Evolutionary conservation across 2,329 filamentous ascomycete species (phyloP).

Genomic region (Aspergillus clavatus): DNA sequence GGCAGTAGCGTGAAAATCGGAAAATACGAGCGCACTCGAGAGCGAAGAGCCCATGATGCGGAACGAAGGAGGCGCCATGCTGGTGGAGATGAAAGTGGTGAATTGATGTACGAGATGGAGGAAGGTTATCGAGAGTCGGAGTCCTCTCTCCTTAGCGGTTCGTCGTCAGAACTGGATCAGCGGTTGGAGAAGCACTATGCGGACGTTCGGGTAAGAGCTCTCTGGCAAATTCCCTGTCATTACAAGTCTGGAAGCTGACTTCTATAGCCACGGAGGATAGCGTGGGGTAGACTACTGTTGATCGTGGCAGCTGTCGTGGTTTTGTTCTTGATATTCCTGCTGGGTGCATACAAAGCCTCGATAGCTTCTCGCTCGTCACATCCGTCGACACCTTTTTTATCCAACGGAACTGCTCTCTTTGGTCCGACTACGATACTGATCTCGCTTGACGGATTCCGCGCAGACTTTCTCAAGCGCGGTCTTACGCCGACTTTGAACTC

Average conservation of each 20-base stretch:
- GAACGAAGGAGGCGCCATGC: constrained; percentile 46
- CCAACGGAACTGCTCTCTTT: constrained; percentile 85
- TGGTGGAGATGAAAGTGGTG: constrained; percentile 61
- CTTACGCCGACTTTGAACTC: constrained; percentile 76
- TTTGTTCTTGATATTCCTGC: constrained; percentile 52
- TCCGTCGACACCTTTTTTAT: constrained; percentile 35
- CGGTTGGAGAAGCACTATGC: constrained; percentile 28
- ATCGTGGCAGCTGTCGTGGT: constrained; percentile 45
- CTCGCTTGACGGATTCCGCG: constrained; percentile 91
- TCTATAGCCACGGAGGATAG: constrained; percentile 17
- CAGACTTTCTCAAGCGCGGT: constrained; percentile 80
- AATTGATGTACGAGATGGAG: constrained; percentile 88
- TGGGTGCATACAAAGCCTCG: constrained; percentile 55
- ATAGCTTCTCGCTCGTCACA: constrained; percentile 28
- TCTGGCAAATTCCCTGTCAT: too few relatives aligned
- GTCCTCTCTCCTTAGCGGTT: constrained; percentile 58
- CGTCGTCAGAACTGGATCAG: constrained; percentile 51
- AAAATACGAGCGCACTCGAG: constrained; percentile 47
- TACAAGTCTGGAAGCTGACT: too few relatives aligned
- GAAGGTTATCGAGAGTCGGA: constrained; percentile 63
- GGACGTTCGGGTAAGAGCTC: constrained; percentile 25
- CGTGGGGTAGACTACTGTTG: constrained; percentile 34
- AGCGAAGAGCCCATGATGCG: constrained; percentile 40
- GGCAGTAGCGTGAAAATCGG: constrained; percentile 49
- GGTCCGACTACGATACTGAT: constrained; percentile 89